These are phyloP conservation scores for Crithidia expoeki DNA, from an alignment of 208 protist genomes.

Conservation along the genomic window DNA sequence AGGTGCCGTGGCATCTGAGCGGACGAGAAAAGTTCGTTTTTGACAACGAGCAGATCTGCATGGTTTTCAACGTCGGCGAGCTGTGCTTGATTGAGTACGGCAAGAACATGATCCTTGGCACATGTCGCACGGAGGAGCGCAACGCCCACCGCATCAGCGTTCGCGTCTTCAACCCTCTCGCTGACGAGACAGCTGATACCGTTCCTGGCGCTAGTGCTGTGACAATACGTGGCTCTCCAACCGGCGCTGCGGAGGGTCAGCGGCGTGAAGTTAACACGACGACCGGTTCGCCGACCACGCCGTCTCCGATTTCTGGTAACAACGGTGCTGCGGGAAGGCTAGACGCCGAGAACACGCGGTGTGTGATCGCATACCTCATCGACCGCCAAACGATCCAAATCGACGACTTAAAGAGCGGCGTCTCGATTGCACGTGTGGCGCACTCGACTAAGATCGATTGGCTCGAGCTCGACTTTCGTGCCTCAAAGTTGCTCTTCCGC, in stretches of 20 bases:
- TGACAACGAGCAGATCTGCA: conserved; percentile 95
- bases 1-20: conserved; percentile 93
- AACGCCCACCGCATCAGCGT: conserved; percentile 95
- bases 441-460: conserved; percentile 96
- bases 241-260: conserved; percentile 7
- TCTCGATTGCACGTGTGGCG: conserved; percentile 86
- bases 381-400: conserved; percentile 96
- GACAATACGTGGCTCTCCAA: background rate
- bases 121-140: conserved; percentile 96
- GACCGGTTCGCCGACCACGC: conserved; percentile 5
- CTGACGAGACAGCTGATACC: conserved; percentile 2
- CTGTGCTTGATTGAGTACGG: conserved; percentile 97
- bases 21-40: conserved; percentile 96
- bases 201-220: background rate
- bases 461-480: conserved; percentile 95
- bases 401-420: conserved; percentile 90
- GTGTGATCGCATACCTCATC: conserved; percentile 96
- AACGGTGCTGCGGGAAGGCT: background rate
- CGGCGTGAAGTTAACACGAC: conserved; percentile 41
- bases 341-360: conserved; percentile 48
- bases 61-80: conserved; percentile 97
- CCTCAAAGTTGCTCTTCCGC: conserved; percentile 95
- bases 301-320: conserved; percentile 6
- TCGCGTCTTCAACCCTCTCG: conserved; percentile 71
- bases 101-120: conserved; percentile 94